These are phyloP conservation scores for Vanderwaltozyma tropicalis DNA, from an alignment of 805 yeast species.

Conservation along the genomic window DNA sequence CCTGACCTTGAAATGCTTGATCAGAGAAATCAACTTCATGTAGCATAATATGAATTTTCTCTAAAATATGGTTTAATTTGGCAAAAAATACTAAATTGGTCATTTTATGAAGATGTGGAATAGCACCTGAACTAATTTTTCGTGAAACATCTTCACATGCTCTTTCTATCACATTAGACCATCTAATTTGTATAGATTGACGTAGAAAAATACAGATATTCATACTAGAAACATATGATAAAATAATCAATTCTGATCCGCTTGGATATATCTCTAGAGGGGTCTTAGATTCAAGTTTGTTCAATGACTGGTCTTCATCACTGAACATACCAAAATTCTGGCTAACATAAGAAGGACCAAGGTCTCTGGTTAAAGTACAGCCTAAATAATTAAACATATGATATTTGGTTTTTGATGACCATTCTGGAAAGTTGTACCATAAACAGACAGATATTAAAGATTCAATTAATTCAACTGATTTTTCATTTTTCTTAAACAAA, in stretches of 20 bases:
- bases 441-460: slow-evolving; percentile 48
- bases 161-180: slow-evolving; percentile 35
- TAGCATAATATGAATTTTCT: slow-evolving; percentile 44
- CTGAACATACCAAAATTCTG: slow-evolving; percentile 27
- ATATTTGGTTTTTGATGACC: slow-evolving; percentile 67
- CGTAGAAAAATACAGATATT: slow-evolving; percentile 56
- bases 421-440: slow-evolving; percentile 81
- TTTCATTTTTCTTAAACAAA: slow-evolving; percentile 57
- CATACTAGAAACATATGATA: slow-evolving; percentile 51
- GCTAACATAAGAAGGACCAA: slow-evolving; percentile 54
- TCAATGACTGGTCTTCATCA: slow-evolving; percentile 11
- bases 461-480: slow-evolving; percentile 57
- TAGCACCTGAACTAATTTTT: background rate
- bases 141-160: slow-evolving; percentile 9
- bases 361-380: slow-evolving; percentile 59
- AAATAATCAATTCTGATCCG: slow-evolving; percentile 29
- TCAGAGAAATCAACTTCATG: slow-evolving; percentile 28
- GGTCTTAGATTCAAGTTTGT: slow-evolving; percentile 10
- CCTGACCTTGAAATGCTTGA: slow-evolving; percentile 7
- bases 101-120: background rate
- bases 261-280: slow-evolving; percentile 14
- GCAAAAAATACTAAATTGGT: slow-evolving; percentile 44
- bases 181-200: slow-evolving; percentile 48
- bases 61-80: slow-evolving; percentile 50
- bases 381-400: slow-evolving; percentile 62